Conservation (phyloP, 169 alveolate species). For the Plasmodium gonderi region DNA sequence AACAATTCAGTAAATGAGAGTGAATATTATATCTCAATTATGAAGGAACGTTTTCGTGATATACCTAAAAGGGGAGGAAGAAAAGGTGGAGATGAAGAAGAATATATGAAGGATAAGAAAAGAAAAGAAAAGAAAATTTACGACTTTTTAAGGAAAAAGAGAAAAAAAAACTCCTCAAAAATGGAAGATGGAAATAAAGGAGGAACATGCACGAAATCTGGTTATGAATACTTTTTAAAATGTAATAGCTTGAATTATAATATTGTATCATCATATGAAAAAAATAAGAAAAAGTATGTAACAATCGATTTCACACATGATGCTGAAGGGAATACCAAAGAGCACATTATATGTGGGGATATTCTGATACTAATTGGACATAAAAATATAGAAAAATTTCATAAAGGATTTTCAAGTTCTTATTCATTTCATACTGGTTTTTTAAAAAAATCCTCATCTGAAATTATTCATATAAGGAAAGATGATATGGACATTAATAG, state of each 20-base stretch:
- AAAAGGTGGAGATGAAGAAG: neutral
- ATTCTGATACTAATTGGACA: conserved; percentile 78
- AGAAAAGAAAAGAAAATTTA: conserved; percentile 6
- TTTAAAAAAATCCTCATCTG: conserved; percentile 36
- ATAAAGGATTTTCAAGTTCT: conserved; percentile 76
- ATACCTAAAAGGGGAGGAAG: neutral
- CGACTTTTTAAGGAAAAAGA: conserved; percentile 5
- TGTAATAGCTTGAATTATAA: conserved; percentile 55
- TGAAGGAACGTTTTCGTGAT: neutral
- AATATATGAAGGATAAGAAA: neutral
- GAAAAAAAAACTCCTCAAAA: conserved; percentile 9
- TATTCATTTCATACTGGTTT: conserved; percentile 84
- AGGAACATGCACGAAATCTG: neutral
- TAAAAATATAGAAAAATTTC: conserved; percentile 70
- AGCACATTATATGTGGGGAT: conserved; percentile 81
- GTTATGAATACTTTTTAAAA: conserved; percentile 67
- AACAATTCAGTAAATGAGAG: neutral
- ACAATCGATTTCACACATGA: conserved; percentile 79
- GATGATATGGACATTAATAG: conserved; percentile 73
- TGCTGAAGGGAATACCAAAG: conserved; percentile 78
- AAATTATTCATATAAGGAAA: conserved; percentile 63
- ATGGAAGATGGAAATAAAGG: conserved; percentile 8
- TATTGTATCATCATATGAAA: conserved; percentile 66
- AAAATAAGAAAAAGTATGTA: conserved; percentile 68
- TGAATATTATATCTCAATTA: neutral